Conservation (phyloP, 768 basidiomycete species). For the Phylloporus sp. region DNA sequence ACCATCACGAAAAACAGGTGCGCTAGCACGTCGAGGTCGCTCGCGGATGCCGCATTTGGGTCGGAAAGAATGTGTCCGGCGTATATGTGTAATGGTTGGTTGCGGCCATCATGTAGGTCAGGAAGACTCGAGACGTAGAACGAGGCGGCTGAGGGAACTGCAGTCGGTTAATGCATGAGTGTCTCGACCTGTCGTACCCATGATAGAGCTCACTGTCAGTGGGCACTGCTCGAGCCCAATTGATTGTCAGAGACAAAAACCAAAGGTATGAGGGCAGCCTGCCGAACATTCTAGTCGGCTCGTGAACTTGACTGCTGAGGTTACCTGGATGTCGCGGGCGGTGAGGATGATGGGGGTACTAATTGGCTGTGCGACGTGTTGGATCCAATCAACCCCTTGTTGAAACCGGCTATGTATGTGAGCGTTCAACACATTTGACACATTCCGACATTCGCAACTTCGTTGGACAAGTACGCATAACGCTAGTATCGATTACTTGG, state of each 20-base stretch:
- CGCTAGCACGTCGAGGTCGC: conserved; percentile 57
- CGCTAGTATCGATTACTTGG: too few relatives aligned
- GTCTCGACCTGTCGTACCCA: background rate
- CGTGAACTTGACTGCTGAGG: background rate
- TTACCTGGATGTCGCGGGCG: background rate
- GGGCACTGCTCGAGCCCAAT: conserved; percentile 27
- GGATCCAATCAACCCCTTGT: background rate
- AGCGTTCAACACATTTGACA: too few relatives aligned
- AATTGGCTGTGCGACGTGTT: background rate
- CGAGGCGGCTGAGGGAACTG: conserved; percentile 75
- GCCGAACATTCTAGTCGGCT: conserved; percentile 1
- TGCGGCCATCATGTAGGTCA: conserved; percentile 66
- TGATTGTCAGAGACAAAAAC: conserved; percentile 13
- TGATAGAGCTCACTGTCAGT: conserved; percentile 35
- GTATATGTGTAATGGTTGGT: conserved; percentile 70
- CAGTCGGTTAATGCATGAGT: background rate
- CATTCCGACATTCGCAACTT: too few relatives aligned
- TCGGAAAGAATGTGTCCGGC: conserved; percentile 84
- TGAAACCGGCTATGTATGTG: background rate
- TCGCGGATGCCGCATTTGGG: conserved; percentile 48
- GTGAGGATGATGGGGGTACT: conserved; percentile 1
- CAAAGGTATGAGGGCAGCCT: conserved; percentile 6
- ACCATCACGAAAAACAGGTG: conserved; percentile 88
- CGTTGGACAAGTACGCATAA: too few relatives aligned
- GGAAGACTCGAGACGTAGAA: conserved; percentile 80